Base-by-base conservation (phyloP, 352 stramenopile genomes). In the Chrysophaeum taylorii region DNA sequence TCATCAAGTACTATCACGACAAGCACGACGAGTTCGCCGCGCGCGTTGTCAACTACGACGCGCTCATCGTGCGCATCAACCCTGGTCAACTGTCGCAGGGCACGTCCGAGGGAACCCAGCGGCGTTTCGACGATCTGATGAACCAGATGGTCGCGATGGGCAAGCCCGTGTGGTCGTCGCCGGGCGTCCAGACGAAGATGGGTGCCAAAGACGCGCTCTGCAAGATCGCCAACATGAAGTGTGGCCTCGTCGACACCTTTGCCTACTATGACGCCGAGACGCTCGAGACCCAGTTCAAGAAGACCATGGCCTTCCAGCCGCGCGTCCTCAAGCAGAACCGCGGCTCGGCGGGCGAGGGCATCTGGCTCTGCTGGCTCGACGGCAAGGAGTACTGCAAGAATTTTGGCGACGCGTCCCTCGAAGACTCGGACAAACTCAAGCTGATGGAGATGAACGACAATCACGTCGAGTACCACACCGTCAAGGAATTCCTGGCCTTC, bases 401-500 rank as follows among this genome's bases (percentile, higher is more conserved):
- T n/a, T n/a, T n/a, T n/a, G n/a, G n/a, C n/a, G n/a, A n/a, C n/a
- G n/a, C n/a, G n/a, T n/a, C n/a, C n/a, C n/a, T n/a, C n/a, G n/a
- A n/a, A n/a, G n/a, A n/a, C n/a, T n/a, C n/a, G n/a, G n/a, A n/a
- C n/a, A n/a, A n/a, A n/a, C n/a, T n/a, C n/a, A n/a, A n/a, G n/a
- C 31, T 69, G 5, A 69, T 69, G 62, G 62, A 69, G 23, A 45
- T 45, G 23, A 60, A 21, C 21, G 62, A 69, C 23, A 69, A 69
- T 50, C 62, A 69, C 38, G 62, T 50, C 25, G 62, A 69, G 37
- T 23, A 39, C 31, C 62, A 69, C 33, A 69, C 62, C 29, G 62
- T 69, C 23, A 45, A 18, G 38, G 62, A 69, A 69, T 69, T 69
- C 33, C 36, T 69, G 31, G 62, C 53, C 29, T 69, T 69, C 38